phyloP scores from a whole-genome alignment of 306 rosid genomes.

The Arachis hypogaea region DNA sequence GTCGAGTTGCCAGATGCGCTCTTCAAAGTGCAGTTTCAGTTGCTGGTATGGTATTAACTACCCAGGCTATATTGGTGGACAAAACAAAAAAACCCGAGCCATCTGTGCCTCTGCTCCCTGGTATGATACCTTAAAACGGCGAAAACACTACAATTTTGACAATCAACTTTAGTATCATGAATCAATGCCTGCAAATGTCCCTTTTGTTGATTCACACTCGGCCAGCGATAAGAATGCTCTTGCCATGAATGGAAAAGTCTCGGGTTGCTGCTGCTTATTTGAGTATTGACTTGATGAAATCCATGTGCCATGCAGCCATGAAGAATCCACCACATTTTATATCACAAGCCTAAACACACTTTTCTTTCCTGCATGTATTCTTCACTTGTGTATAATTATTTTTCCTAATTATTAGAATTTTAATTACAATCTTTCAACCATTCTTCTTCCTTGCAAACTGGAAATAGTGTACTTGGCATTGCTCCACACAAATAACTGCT shows the following conservation, averaged over 20 bases:
- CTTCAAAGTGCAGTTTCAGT: conserved; percentile 88
- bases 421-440: too few relatives aligned
- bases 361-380: too few relatives aligned
- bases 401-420: too few relatives aligned
- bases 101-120: conserved; percentile 68
- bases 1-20: conserved; percentile 89
- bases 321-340: neutral
- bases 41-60: conserved; percentile 79
- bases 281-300: conserved; percentile 36
- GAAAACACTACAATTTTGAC: conserved; percentile 26
- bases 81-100: conserved; percentile 69
- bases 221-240: conserved; percentile 1
- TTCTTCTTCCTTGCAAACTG: too few relatives aligned
- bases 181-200: conserved; percentile 31
- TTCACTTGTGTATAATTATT: too few relatives aligned
- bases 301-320: conserved; percentile 12
- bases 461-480: too few relatives aligned
- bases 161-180: conserved; percentile 19
- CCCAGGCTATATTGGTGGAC: conserved; percentile 86
- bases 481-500: too few relatives aligned
- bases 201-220: conserved; percentile 31
- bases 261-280: conserved; percentile 25
- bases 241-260: conserved; percentile 24
- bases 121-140: conserved; percentile 60
- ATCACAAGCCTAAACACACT: too few relatives aligned